Evolutionary conservation across 768 basidiomycete species (phyloP), one percentile per base, ranked within the genome.

Genomic region (Termitomyces sp.): DNA sequence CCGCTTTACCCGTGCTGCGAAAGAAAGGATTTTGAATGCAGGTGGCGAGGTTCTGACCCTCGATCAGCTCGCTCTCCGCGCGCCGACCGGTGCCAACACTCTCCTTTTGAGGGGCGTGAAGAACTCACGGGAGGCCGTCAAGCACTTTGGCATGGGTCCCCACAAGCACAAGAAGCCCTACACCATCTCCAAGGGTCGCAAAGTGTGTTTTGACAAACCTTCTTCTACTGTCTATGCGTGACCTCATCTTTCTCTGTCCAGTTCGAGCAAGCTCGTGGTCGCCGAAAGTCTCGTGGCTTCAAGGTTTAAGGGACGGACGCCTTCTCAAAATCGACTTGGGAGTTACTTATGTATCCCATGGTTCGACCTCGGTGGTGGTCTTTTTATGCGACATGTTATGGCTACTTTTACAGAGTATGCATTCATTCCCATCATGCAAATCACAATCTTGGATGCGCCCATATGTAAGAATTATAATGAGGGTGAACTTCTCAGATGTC

Each of bases 131-230:
- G 97, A 98, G 76, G 91, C 95, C 50, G 86, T 90, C 80, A 95
- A 92, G 75, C 96, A 98, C 84, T 98, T 98, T 73, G 96, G 96
- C 76, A 92, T 92, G 91, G 92, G 89, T 63, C 95, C 95, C 56
- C 92, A 95, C 87, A 93, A 98, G 79, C 81, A 97, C 88, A 98
- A 96, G 84, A 97, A 95, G 80, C 97, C 97, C 47, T 90, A 94
- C 80, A 91, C 95, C 46, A 81, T 79, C 68, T 95, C 93, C 72
- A 97, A 96, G 81, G 96, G 97, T 61, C 91, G 95, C 85, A 98
- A 97, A 77, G 87, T 88, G 66, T 41, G 74, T 31, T 6, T 12
- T 34, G 5, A 9, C 41, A 4, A 8, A 25, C 9, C 23, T 19
- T 37, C 5, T 1, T 21, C 34, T 11, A 23, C 32, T 10, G 12